These are phyloP conservation scores for Cordyceps cicadae DNA, from an alignment of 2,329 filamentous ascomycete genomes.

Conservation along the genomic window DNA sequence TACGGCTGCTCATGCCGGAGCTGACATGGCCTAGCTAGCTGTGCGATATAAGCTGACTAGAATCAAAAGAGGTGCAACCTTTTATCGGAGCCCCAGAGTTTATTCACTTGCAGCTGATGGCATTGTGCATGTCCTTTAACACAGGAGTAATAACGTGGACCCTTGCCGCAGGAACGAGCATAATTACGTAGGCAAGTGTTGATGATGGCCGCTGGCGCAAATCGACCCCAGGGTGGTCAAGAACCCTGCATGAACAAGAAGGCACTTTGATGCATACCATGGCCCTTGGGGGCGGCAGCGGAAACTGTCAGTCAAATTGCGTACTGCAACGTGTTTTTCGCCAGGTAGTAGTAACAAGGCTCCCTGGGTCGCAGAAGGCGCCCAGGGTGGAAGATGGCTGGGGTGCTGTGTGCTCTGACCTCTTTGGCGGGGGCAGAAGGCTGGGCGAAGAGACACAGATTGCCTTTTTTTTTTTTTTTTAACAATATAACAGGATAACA, in stretches of 20 bases:
- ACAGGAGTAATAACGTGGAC: too few species aligned
- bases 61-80: too few species aligned
- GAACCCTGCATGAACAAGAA: neutral
- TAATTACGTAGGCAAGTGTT: neutral
- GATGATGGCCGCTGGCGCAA: neutral
- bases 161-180: neutral
- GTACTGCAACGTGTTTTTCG: too few species aligned
- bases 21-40: neutral
- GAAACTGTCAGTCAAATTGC: neutral
- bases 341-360: neutral
- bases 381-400: neutral
- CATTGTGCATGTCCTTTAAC: too few species aligned
- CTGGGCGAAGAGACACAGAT: neutral
- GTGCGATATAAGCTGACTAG: neutral
- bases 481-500: neutral
- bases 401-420: constrained; percentile 2
- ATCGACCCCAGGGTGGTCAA: neutral
- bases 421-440: constrained; percentile 1
- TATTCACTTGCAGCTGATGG: neutral
- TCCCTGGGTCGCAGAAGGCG: neutral
- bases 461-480: neutral
- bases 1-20: neutral
- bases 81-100: neutral
- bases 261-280: neutral
- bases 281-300: neutral